Conservation (phyloP, 2,329 filamentous ascomycete species). For the Cladosporium phlei region DNA sequence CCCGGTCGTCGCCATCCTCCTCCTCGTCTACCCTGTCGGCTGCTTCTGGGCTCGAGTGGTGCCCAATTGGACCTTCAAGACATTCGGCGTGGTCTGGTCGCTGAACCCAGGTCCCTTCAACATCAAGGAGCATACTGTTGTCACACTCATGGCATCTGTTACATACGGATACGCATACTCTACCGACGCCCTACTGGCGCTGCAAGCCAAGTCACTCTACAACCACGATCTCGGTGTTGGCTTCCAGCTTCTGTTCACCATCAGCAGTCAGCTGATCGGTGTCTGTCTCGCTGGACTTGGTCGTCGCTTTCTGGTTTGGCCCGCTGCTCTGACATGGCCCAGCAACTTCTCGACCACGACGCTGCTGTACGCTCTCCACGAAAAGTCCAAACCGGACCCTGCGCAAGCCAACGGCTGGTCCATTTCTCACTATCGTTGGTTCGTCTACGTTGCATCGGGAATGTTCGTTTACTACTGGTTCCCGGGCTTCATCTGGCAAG, state of each 20-base stretch:
- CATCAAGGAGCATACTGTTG: slow-evolving; percentile 54
- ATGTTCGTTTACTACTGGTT: slow-evolving; percentile 82
- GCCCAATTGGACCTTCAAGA: slow-evolving; percentile 43
- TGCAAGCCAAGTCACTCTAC: slow-evolving; percentile 61
- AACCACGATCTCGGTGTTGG: slow-evolving; percentile 69
- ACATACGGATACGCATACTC: slow-evolving; percentile 19
- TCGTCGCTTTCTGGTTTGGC: slow-evolving; percentile 73
- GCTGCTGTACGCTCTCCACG: slow-evolving; percentile 82
- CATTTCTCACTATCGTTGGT: slow-evolving; percentile 78
- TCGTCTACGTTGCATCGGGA: slow-evolving; percentile 65
- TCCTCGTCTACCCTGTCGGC: slow-evolving; percentile 78
- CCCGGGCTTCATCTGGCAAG: slow-evolving; percentile 75
- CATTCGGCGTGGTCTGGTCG: slow-evolving; percentile 16
- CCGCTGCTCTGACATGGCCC: slow-evolving; percentile 87
- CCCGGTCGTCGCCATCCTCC: slow-evolving; percentile 77
- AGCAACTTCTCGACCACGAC: slow-evolving; percentile 80
- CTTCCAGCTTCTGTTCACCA: slow-evolving; percentile 76
- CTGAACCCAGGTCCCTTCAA: slow-evolving; percentile 52
- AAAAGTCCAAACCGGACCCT: slow-evolving; percentile 65
- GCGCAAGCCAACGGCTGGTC: slow-evolving; percentile 64
- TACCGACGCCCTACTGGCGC: slow-evolving; percentile 66
- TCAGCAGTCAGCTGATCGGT: slow-evolving; percentile 80
- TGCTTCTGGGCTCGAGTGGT: slow-evolving; percentile 71
- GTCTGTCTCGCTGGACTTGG: slow-evolving; percentile 81
- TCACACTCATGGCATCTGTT: slow-evolving; percentile 25